Base-by-base conservation (phyloP, 2,329 filamentous ascomycete genomes). In the Xylariaceae sp. region DNA sequence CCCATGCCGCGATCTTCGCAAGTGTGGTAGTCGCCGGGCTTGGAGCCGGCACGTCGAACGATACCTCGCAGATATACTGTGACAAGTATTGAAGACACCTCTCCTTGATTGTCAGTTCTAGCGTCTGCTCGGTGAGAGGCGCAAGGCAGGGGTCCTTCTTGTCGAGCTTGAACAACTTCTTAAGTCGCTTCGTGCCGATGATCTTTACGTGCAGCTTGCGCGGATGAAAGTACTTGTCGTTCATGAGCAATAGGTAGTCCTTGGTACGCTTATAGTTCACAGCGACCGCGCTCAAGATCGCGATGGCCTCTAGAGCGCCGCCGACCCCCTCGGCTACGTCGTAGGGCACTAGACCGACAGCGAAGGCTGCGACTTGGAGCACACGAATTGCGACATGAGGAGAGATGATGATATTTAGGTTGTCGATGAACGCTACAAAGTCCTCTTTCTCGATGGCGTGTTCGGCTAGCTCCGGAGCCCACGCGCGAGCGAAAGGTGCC, bases 341-440 rank as follows among this genome's bases (percentile, higher is more conserved):
- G 26, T 68, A 60, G 5, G 74, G 72, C 14, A 74, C 64, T 16
- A 72, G 54, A 0, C 65, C 53, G 3, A 72, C 43, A 6, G 64
- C 47, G 14, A 67, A 53, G 3, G 69, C 65, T 2, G 65, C 62
- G 4, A 68, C 21, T 26, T 67, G 57, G 12, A 71, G 29, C 11
- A 68, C 56, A 44, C 68, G 64, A 3, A 72, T 50, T 9, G 68
- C 70, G 11, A 70, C 66, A 12, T 69, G 62, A 1, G 73, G 68
- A 2, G 72, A 63, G 8, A 71, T 68, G 9, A 72, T 66, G 3
- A 73, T 65, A 52, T 76, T 76, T 7, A 76, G 65, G 19, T 66
- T 66, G 61, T 77, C 74, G 56, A 76, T 65, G 58, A 74, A 74
- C 14, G 67, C 58, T 7, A 76, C 50, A 39, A 73, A 73, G 23